Base-by-base conservation (phyloP, 2,329 filamentous ascomycete species). In the Botrytis porri region DNA sequence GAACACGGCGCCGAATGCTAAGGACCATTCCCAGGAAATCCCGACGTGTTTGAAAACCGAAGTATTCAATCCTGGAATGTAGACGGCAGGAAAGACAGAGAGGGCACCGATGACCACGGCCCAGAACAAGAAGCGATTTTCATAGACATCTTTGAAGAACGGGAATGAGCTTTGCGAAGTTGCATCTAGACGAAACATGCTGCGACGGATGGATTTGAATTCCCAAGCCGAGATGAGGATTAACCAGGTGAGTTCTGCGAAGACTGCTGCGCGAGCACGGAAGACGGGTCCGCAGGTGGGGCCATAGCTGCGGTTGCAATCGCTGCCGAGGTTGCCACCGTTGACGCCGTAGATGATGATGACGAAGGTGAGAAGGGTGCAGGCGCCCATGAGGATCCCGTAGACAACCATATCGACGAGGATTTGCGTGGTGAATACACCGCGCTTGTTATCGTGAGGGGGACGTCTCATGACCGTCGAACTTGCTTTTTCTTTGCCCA, bases 371-470 rank as follows among this genome's bases (percentile, higher is more conserved):
- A 85, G 83, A 1, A 92, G 85, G 75, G 88, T 91, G 75, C 93
- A 89, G 3, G 86, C 87, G 2, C 92, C 92, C 89, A 95, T 94
- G 84, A 92, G 90, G 76, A 90, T 79, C 39, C 93, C 93, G 79
- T 95, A 95, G 29, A 94, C 89, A 20, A 93, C 81, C 88, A 94
- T 95, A 82, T 96, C 93, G 75, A 91, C 83, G 60, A 95, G 86
- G 77, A 96, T 88, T 83, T 96, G 91, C 80, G 86, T 86, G n/a
- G 92, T 94, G 82, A 96, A 96, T 63, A 95, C 90, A 76, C 92
- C 92, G 75, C 84, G 82, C 81, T 88, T 88, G 70, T 79, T 77
- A 82, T 91, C 87, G 76, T 95, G 93, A 0, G 94, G 94, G 9
- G 93, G 93, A 69, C 93, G 90, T n/a, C 67, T 84, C 88, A 97